Base-by-base conservation (phyloP, 2,329 filamentous ascomycete species). In the Penicillium crustosum region DNA sequence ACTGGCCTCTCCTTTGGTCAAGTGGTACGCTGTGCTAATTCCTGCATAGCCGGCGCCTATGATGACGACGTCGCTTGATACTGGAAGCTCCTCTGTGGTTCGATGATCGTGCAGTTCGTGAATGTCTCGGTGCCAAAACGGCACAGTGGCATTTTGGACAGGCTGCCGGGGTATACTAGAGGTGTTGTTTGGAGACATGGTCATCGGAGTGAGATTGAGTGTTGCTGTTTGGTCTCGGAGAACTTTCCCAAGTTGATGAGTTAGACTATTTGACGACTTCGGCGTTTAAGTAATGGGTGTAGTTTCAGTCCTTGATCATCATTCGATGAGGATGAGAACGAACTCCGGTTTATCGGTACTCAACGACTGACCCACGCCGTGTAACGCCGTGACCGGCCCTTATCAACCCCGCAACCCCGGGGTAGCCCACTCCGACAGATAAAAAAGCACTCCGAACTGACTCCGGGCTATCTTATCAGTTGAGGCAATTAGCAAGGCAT, bases 11-110 rank as follows among this genome's bases (percentile, higher is more conserved):
- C 29, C 44, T 33, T 47, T 69, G 13, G 76, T 58, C 6, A 79
- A 71, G 57, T 82, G 76, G 44, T 79, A 79, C 0, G 76, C 76
- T 5, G 77, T 73, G 1, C 75, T 73, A 0, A 76, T 74, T 3
- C 81, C 81, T 5, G 80, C 72, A 53, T 77, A 80, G 0, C 81
- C 81, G 15, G 77, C 75, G 0, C 80, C 81, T 9, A 82, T 73
- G 38, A 83, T 76, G 17, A 77, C 72, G 50, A 83, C 75, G 45
- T 82, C 79, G 31, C 70, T 73, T 31, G 75, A 57, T 0, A 62
- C 44, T 0, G 79, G 80, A 0, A 82, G 64, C 2, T 71, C 63
- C 8, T 71, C 65, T 1, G 75, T 77, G 27, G 71, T 75, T 6
- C 76, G 73, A 58, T 76, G 69, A 49, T 76, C 63, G 57, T 78